These are phyloP conservation scores for Orbilia blumenaviensis DNA, from an alignment of 2,329 filamentous ascomycete genomes.

Conservation along the genomic window DNA sequence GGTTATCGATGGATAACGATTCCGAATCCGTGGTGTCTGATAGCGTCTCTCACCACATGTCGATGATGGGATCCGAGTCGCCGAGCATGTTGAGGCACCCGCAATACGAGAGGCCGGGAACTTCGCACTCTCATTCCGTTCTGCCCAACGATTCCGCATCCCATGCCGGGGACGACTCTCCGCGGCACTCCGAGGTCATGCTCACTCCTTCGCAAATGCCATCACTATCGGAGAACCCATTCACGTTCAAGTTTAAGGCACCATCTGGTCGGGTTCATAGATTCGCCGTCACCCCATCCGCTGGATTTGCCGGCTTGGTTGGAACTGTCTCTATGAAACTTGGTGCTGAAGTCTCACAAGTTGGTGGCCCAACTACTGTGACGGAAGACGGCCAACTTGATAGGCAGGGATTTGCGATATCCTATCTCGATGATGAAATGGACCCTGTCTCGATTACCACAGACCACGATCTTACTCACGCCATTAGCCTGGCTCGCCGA, in stretches of 20 bases:
- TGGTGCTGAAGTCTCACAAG: conserved; percentile 79
- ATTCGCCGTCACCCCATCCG: conserved; percentile 80
- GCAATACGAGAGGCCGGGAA: conserved; percentile 47
- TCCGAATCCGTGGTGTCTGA: conserved; percentile 97
- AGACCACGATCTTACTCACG: conserved; percentile 89
- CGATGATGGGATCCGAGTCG: conserved; percentile 50
- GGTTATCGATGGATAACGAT: conserved; percentile 93
- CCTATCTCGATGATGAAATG: conserved; percentile 95
- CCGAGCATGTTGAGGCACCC: conserved; percentile 40
- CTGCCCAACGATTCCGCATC: conserved; percentile 94
- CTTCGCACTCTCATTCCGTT: conserved; percentile 74
- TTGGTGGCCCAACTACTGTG: conserved; percentile 77
- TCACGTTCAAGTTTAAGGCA: conserved; percentile 99
- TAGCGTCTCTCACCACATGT: conserved; percentile 67
- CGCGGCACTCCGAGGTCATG: conserved; percentile 68
- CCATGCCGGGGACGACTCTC: conserved; percentile 83
- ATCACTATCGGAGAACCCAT: conserved; percentile 71
- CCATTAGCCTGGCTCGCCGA: conserved; percentile 82
- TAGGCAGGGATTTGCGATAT: conserved; percentile 83
- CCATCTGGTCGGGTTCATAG: conserved; percentile 93
- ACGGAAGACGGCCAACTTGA: conserved; percentile 82
- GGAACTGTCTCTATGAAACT: conserved; percentile 82
- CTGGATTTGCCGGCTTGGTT: conserved; percentile 83
- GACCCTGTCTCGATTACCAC: conserved; percentile 97
- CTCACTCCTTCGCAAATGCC: conserved; percentile 62